Evolutionary conservation across 345 rosid species (phyloP).

Genomic region (Gossypium herbaceum): DNA sequence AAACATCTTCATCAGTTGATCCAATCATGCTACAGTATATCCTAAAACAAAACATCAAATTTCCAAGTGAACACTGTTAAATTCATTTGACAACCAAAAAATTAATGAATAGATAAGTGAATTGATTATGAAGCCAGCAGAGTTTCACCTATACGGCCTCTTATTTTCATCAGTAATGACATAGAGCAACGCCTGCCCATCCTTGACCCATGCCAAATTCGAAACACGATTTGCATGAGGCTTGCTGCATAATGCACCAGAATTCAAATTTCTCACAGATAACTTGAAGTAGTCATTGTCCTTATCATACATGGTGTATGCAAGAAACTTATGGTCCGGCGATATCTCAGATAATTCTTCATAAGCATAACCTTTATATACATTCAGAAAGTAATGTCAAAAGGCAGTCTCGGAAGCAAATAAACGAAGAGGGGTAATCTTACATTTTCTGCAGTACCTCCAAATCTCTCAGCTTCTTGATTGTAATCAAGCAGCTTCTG

Average conservation of each 20-base stretch:
- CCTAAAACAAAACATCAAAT: constrained; percentile 31
- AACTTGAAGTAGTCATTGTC: constrained; percentile 77
- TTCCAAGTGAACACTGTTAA: constrained; percentile 11
- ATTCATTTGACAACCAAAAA: constrained; percentile 5
- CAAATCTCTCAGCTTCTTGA: constrained; percentile 92
- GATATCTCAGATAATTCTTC: constrained; percentile 93
- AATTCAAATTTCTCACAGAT: constrained; percentile 77
- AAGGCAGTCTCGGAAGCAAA: not conserved
- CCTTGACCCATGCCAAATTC: constrained; percentile 83
- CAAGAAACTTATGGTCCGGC: constrained; percentile 83
- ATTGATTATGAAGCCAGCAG: not conserved
- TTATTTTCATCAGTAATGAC: constrained; percentile 78
- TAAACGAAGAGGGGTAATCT: constrained; percentile 2
- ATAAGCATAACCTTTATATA: constrained; percentile 73
- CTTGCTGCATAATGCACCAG: constrained; percentile 87
- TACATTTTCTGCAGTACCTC: constrained; percentile 45
- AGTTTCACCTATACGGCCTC: constrained; percentile 69
- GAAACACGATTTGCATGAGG: constrained; percentile 87
- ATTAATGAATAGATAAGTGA: constrained; percentile 6
- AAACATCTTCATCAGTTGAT: constrained; percentile 80
- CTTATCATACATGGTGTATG: constrained; percentile 97
- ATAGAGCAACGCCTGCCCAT: constrained; percentile 81
- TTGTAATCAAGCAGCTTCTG: constrained; percentile 93
- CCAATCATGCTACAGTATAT: constrained; percentile 82
- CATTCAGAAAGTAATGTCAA: not conserved